These are phyloP conservation scores for Melaleuca alternifolia DNA, from an alignment of 345 rosid species.

Conservation along the genomic window DNA sequence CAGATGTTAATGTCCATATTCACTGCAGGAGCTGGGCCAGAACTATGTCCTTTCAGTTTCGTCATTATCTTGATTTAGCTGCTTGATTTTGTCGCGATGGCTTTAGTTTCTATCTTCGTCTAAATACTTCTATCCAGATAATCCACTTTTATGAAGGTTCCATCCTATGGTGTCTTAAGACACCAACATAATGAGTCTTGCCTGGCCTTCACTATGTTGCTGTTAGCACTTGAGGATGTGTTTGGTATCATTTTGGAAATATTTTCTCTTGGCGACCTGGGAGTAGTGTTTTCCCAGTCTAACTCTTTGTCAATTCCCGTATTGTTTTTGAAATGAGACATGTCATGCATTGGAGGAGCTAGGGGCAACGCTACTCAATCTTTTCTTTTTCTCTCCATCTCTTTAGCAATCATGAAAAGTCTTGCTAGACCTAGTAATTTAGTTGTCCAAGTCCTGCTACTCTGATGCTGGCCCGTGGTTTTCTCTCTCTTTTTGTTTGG, in stretches of 20 bases:
- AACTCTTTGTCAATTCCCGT: neutral
- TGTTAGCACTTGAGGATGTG: neutral
- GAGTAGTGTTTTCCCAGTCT: neutral
- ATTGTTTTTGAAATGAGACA: neutral
- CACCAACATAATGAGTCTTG: neutral
- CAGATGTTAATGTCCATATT: neutral
- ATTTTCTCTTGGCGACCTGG: neutral
- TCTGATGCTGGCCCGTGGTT: neutral
- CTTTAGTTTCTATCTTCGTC: neutral
- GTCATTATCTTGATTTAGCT: neutral
- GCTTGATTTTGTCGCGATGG: neutral
- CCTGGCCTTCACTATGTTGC: neutral
- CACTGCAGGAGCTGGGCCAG: neutral
- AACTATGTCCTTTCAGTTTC: neutral
- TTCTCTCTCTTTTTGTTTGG: neutral
- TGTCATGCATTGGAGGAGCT: neutral
- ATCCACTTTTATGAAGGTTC: neutral
- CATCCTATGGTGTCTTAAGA: neutral
- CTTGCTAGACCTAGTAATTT: neutral
- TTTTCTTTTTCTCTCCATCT: neutral
- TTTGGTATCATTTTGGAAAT: neutral
- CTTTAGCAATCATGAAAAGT: neutral
- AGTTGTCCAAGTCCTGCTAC: neutral
- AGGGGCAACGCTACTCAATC: neutral
- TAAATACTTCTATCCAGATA: neutral